Base-by-base conservation (phyloP, 2,329 filamentous ascomycete genomes). In the Fusarium sp. region DNA sequence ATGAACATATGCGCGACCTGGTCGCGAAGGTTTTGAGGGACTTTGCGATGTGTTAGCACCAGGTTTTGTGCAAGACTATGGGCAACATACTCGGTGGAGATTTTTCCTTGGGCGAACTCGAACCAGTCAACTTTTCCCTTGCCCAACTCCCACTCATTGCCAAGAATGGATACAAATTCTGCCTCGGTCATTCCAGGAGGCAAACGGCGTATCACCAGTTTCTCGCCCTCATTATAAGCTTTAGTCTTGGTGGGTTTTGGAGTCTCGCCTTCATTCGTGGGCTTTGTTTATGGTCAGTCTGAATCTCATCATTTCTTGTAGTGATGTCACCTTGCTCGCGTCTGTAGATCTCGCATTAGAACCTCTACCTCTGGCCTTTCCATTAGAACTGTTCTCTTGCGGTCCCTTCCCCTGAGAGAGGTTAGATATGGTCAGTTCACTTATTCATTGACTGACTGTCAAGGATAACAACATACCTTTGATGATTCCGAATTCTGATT, bases 41-140 rank as follows among this genome's bases (percentile, higher is more conserved):
- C 92, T 95, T 74, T 19, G 18, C 30, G 25, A 39, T 9, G 21
- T 41, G 63, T 75, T 48, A 73, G 72, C 65, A 43, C 18, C 25
- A 23, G 18, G 44, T 34, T 13, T 41, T 23, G 34, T 18, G 30
- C 7, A 21, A 41, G 46, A 65, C n/a, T 49, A 13, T 34, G 48
- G 30, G 50, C 25, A 39, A 81, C 89, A 72, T 83, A 97, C 94
- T 97, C 93, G 77, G 90, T 91, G 3, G 94, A 94, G 45, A 95
- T 84, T 77, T 97, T 97, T 61, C 87, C 87, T 4, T 79, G 73
- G 9, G 80, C 79, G 69, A 84, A 99, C 50, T 86, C 86, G 70
- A 92, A 84, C 93, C 93, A 98, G 78, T 97, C 94, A 14, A 97
- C 89, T 77, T 90, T 96, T 31, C 93, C 93, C 49, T 87, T 88